phyloP scores from a whole-genome alignment of 2,329 filamentous ascomycete genomes.

The Celoporthe dispersa region DNA sequence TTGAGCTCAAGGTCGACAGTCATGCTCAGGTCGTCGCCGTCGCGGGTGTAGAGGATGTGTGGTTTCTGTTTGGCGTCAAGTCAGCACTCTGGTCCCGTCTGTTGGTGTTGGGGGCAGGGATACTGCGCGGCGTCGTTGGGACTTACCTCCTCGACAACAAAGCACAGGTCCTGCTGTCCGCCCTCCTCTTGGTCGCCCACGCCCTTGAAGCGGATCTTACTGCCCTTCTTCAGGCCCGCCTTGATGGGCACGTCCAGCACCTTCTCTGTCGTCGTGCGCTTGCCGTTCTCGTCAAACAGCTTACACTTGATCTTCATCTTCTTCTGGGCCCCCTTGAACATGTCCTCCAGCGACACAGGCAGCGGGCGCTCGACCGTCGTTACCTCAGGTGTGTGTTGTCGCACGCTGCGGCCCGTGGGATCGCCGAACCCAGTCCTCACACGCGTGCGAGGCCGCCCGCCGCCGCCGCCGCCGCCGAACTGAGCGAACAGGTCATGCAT shows the following conservation, averaged over 20 bases:
- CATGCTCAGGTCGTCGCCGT: conserved; percentile 84
- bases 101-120: background rate
- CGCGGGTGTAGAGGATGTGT: conserved; percentile 81
- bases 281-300: conserved; percentile 84
- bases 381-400: conserved; percentile 75
- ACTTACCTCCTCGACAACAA: conserved; percentile 90
- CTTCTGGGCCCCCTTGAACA: conserved; percentile 86
- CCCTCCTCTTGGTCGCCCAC: conserved; percentile 98
- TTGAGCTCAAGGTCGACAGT: conserved; percentile 84
- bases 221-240: conserved; percentile 91
- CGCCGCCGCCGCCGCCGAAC: conserved; percentile 49
- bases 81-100: conserved; percentile 41
- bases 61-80: conserved; percentile 68
- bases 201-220: conserved; percentile 97
- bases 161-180: conserved; percentile 92
- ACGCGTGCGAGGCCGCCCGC: conserved; percentile 43
- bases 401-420: conserved; percentile 35
- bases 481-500: conserved; percentile 61
- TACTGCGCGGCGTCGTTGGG: conserved; percentile 4
- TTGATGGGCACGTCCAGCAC: conserved; percentile 96
- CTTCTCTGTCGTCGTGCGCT: conserved; percentile 84
- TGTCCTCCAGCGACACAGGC: conserved; percentile 81
- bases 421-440: conserved; percentile 49
- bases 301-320: conserved; percentile 99
- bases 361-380: conserved; percentile 88